Conservation (phyloP, 257 asterid genomes). For the Penstemon barbatus region DNA sequence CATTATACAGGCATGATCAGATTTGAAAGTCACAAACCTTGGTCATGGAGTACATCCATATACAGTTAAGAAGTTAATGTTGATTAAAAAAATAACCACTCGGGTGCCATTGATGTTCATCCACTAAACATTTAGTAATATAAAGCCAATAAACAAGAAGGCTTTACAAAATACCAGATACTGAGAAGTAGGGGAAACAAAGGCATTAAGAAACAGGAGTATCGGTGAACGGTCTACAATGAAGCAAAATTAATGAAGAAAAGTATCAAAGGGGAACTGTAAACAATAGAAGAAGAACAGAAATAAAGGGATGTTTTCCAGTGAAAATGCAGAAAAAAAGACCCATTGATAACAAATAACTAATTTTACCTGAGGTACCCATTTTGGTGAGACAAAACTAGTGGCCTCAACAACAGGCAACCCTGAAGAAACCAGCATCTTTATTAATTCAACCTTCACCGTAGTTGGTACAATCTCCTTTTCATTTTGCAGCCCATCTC, state of each 20-base stretch:
- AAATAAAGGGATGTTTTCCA: background rate
- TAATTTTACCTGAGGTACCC: constrained; percentile 84
- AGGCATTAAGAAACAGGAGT: background rate
- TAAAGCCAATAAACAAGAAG: background rate
- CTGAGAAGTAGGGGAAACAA: background rate
- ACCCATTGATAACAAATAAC: no score
- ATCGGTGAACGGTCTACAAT: background rate
- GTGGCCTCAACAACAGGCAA: constrained; percentile 85
- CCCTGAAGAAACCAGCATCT: constrained; percentile 79
- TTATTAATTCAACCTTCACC: constrained; percentile 82
- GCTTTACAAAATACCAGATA: constrained; percentile 1
- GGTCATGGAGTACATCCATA: background rate
- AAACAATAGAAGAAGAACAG: background rate
- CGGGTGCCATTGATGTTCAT: no score
- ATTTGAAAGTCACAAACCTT: background rate
- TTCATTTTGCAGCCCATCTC: constrained; percentile 94
- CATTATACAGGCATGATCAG: background rate
- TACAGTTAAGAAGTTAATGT: no score
- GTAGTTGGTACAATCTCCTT: constrained; percentile 72
- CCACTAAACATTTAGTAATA: background rate
- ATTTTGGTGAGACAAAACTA: constrained; percentile 92
- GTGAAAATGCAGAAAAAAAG: background rate
- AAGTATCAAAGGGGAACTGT: background rate
- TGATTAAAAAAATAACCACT: no score
- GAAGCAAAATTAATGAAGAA: background rate